Evolutionary conservation across 306 rosid genomes (phyloP).

Genomic region (Cucumis cinereus): DNA sequence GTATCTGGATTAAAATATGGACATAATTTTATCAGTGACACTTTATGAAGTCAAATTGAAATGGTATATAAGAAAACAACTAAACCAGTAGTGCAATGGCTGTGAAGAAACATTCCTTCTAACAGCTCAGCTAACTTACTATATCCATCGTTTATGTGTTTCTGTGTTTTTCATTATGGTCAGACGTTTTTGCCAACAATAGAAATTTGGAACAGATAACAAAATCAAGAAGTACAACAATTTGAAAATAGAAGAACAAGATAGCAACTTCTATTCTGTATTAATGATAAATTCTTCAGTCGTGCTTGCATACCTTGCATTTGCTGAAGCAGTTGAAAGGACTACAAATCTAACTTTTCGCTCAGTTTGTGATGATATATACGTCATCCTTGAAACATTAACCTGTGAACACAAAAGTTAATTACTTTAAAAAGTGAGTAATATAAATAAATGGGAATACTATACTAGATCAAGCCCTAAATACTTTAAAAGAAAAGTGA

Average conservation of each 20-base stretch:
- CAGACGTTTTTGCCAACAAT: neutral
- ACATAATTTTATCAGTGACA: neutral
- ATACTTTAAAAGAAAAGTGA: neutral
- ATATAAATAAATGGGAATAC: neutral
- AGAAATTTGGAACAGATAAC: neutral
- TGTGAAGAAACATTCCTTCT: neutral
- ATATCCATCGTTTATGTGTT: neutral
- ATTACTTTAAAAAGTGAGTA: neutral
- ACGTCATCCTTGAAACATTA: constrained; percentile 94
- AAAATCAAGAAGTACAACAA: neutral
- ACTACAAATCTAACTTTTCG: constrained; percentile 79
- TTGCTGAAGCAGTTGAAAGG: constrained; percentile 90
- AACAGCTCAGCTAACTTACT: neutral
- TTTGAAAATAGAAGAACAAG: neutral
- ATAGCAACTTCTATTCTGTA: neutral
- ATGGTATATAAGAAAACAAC: neutral
- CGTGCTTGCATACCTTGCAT: constrained; percentile 62
- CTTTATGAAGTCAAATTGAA: neutral
- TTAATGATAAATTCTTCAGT: neutral
- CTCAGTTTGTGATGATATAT: constrained; percentile 94
- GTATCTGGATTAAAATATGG: neutral
- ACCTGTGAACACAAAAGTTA: constrained; percentile 42
- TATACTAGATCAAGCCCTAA: neutral
- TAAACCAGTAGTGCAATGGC: neutral
- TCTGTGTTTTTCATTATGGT: neutral